These are phyloP conservation scores for Pyronema domesticum DNA, from an alignment of 495 filamentous ascomycete species.

Conservation along the genomic window DNA sequence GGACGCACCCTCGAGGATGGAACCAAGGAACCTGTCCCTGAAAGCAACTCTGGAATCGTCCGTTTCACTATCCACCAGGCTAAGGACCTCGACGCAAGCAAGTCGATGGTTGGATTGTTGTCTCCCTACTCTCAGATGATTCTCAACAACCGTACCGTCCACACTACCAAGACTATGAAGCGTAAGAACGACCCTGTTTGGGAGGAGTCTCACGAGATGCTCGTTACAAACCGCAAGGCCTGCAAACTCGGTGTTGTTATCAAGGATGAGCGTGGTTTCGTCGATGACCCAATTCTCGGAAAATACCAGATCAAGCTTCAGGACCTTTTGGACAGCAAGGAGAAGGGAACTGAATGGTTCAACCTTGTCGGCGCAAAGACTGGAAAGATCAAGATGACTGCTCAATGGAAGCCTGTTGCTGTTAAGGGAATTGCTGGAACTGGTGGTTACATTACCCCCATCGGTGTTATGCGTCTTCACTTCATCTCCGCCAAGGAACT, in stretches of 20 bases:
- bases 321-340: slow-evolving; percentile 78
- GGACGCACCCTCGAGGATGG: slow-evolving; percentile 54
- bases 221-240: slow-evolving; percentile 80
- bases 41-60: slow-evolving; percentile 80
- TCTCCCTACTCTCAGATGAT: slow-evolving; percentile 78
- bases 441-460: slow-evolving; percentile 78
- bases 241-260: slow-evolving; percentile 78
- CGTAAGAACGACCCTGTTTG: slow-evolving; percentile 92
- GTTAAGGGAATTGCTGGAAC: slow-evolving; percentile 53
- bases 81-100: slow-evolving; percentile 81
- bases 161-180: slow-evolving; percentile 73
- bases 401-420: slow-evolving; percentile 89
- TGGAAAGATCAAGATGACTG: slow-evolving; percentile 69
- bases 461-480: slow-evolving; percentile 87
- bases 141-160: slow-evolving; percentile 77
- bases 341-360: slow-evolving; percentile 92
- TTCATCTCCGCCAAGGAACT: slow-evolving; percentile 67
- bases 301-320: slow-evolving; percentile 87
- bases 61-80: slow-evolving; percentile 86
- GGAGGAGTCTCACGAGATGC: slow-evolving; percentile 74
- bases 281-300: slow-evolving; percentile 68
- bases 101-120: slow-evolving; percentile 72
- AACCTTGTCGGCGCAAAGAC: slow-evolving; percentile 63
- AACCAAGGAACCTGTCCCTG: slow-evolving; percentile 58
- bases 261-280: slow-evolving; percentile 82